phyloP scores from a whole-genome alignment of 257 asterid genomes.

The Anisodus tanguticus region DNA sequence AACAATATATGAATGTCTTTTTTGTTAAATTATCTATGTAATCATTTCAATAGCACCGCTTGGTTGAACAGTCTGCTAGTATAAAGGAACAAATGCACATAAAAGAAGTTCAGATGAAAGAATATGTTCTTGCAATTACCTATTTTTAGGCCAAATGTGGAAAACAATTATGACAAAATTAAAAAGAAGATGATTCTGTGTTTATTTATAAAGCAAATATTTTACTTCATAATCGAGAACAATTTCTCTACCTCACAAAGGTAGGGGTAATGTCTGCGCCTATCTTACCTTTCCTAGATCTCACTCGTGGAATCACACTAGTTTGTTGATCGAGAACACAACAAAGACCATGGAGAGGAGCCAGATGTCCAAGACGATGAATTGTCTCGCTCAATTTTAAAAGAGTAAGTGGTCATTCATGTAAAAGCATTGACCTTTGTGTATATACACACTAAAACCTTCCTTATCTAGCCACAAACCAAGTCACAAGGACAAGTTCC shows the following conservation, averaged over 20 bases:
- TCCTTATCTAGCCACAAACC: conserved; percentile 13
- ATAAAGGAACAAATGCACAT: background rate
- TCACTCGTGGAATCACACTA: no score
- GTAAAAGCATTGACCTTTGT: conserved; percentile 25
- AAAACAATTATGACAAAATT: background rate
- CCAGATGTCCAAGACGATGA: no score
- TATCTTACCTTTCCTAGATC: no score
- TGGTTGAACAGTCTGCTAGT: background rate
- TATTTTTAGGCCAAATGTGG: background rate
- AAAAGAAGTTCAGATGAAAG: no score
- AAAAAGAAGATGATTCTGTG: no score
- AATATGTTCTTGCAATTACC: background rate
- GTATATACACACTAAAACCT: background rate
- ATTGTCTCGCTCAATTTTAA: background rate
- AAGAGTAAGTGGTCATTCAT: conserved; percentile 20
- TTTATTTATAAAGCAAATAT: no score
- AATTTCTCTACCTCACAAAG: no score
- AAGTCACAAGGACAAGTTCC: background rate
- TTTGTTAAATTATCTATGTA: no score
- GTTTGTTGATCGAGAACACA: no score
- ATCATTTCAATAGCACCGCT: background rate
- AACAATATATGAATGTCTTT: background rate
- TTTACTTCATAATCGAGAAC: no score
- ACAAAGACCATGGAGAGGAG: no score
- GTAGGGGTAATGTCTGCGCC: no score